These are phyloP conservation scores for Thelonectria blattea DNA, from an alignment of 2,329 filamentous ascomycete genomes.

Conservation along the genomic window DNA sequence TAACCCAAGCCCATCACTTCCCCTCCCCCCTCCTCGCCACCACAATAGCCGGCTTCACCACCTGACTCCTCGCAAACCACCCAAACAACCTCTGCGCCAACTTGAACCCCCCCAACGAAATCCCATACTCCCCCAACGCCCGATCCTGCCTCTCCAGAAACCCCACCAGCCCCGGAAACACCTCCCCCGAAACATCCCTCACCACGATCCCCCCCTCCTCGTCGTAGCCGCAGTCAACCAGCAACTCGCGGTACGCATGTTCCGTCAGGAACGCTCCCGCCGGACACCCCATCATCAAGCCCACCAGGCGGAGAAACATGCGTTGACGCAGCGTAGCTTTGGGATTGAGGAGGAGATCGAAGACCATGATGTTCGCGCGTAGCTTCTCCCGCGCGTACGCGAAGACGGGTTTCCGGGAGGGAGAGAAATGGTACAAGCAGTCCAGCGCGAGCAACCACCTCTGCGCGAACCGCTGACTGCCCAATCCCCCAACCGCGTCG, in stretches of 20 bases:
- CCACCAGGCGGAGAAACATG: constrained; percentile 49
- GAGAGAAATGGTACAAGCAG: constrained; percentile 62
- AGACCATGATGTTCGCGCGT: constrained; percentile 58
- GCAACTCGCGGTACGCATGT: constrained; percentile 50
- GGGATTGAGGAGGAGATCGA: constrained; percentile 55
- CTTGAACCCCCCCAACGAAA: constrained; percentile 46
- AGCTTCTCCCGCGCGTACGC: constrained; percentile 48
- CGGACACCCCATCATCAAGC: constrained; percentile 55
- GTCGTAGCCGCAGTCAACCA: constrained; percentile 56
- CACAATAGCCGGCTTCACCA: constrained; percentile 45
- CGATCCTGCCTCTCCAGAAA: constrained; percentile 49
- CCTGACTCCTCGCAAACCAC: constrained; percentile 45
- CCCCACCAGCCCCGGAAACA: constrained; percentile 55
- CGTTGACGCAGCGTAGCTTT: constrained; percentile 38
- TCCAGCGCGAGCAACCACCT: constrained; percentile 62
- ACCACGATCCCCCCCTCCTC: constrained; percentile 48
- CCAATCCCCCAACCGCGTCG: constrained; percentile 37
- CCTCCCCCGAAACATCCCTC: constrained; percentile 57
- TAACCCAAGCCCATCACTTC: background rate
- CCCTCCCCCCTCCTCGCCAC: constrained; percentile 38
- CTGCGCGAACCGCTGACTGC: constrained; percentile 37
- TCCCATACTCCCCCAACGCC: constrained; percentile 43
- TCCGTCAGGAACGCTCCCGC: constrained; percentile 55
- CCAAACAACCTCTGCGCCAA: constrained; percentile 46
- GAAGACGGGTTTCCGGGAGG: constrained; percentile 56